Base-by-base conservation (phyloP, 1,284 basidiomycete species). In the Moniliella sp. region DNA sequence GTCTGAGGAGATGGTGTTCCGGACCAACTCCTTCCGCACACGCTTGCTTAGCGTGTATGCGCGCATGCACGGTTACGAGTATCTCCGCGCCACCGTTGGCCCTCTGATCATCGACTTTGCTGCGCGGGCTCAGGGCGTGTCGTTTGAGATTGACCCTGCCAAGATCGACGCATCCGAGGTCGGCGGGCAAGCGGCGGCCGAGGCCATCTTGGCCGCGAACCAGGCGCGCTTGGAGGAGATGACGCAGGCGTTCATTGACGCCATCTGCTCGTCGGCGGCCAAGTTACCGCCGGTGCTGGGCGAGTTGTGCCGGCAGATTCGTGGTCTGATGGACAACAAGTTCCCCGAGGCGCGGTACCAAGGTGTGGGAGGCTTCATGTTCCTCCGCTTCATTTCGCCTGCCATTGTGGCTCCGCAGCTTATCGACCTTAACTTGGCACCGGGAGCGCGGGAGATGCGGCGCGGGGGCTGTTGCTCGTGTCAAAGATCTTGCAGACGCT, bases 401-500 rank as follows among this genome's bases (percentile, higher is more conserved):
- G 51, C 48, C 8, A 43, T 55, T 8, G 51, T 52, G 4, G 45
- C 51, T 19, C 51, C 51, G 4, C 43, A 52, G 33, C 48, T 46
- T 32, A 55, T 55, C 40, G 51, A 55, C 28, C 45, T 55, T 40
- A 48, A 55, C 28, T 37, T 55, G 7, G 45, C 48, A 1, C 45
- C 42, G 1, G 40, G 47, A 1, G 42, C 42, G 28, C 46, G 43
- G 25, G 51, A 52, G 25, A 34, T 52, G 2, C 45, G 50, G 11
- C 36, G 49, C 11, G n/a, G n/a, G 51, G 51, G 5, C 26, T 55
- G 17, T 41, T 55, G 18, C 31, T 55, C 26, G 46, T 55, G 37
- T 45, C 43, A 35, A 55, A 55, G 37, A 55, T 52, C 34, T 37
- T 55, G 9, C 48, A 48, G 35, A 55, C 51, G 15, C 42, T 55